Evolutionary conservation across 1,284 basidiomycete genomes (phyloP), one percentile per base, ranked within the genome.

Genomic region (Apiotrichum siamense): DNA sequence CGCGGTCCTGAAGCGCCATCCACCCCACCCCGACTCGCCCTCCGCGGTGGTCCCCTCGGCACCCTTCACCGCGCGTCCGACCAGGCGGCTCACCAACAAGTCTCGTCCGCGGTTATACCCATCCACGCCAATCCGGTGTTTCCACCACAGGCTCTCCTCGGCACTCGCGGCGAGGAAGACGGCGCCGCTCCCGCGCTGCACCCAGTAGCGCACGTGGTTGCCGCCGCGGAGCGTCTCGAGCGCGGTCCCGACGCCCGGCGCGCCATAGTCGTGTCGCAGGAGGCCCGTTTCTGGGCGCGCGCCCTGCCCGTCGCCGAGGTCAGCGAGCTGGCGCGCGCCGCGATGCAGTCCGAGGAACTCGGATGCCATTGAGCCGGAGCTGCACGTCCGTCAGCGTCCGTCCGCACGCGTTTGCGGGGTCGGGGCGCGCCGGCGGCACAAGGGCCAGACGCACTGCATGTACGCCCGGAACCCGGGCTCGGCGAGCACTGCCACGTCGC

Each of bases 201-300:
- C 70, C 87, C 88, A 97, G 72, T 92, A 93, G 24, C 93, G 81
- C 69, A 93, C 83, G 67, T 97, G 93, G 63, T 87, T 82, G 6
- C 93, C 93, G 12, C 93, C 93, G 55, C 87, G 64, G 44, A 96
- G 80, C 3, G 88, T 87, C 73, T 97, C 90, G 59, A 79, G 77
- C 68, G 89, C 91, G 2, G 88, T 82, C 0, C 90, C 90, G 17
- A 90, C 70, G 49, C 82, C 75, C 5, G 83, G 80, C 63, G 92
- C 82, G 6, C 82, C 81, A 66, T 85, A 93, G 67, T 89, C 80
- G 80, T 83, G 88, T 36, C 90, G 79, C 36, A 92, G 83, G 35
- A 85, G 84, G 15, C 83, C 81, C 0, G 84, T 84, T 69, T 93
- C 82, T 63, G 87, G 86, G 42, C 78, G 86, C 50, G 75, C 77